A percentile compares a stretch with the other conserved stretches of the same genome.
Evolutionary conservation across 768 basidiomycete species (phyloP).

Genomic region (Strobilomyces echinocephalus): DNA sequence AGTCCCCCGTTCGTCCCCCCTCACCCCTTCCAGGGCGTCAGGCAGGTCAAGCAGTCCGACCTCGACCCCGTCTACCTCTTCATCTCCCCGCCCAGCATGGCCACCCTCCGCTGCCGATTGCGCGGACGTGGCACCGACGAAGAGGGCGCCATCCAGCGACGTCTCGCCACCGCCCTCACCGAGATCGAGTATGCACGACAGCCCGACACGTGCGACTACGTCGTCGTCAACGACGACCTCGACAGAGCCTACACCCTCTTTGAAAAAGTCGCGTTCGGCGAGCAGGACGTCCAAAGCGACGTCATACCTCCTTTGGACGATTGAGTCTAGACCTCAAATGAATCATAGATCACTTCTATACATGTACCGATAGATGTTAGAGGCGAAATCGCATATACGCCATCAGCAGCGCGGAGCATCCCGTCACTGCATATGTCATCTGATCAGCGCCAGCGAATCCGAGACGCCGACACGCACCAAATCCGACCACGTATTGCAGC

Average conservation of each 20-base stretch:
- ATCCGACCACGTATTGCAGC: conserved; percentile 81
- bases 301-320: conserved; percentile 62
- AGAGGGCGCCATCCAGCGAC: conserved; percentile 62
- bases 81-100: conserved; percentile 80
- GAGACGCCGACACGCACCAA: conserved; percentile 50
- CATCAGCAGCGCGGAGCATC: conserved; percentile 82
- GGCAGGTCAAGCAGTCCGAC: conserved; percentile 79
- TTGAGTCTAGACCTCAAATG: conserved; percentile 22
- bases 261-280: conserved; percentile 67
- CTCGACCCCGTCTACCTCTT: conserved; percentile 88
- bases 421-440: conserved; percentile 58
- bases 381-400: conserved; percentile 74
- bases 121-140: conserved; percentile 81
- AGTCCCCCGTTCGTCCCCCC: neutral
- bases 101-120: conserved; percentile 66
- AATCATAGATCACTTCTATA: neutral
- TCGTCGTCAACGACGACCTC: conserved; percentile 88
- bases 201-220: conserved; percentile 66
- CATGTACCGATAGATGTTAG: conserved; percentile 12
- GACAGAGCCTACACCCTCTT: conserved; percentile 79
- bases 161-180: conserved; percentile 69
- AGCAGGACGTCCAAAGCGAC: conserved; percentile 53
- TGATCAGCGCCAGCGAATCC: conserved; percentile 4
- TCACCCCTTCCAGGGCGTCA: conserved; percentile 64
- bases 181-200: conserved; percentile 85